Percentiles rank a stretch among this genome's conserved stretches.
Evolutionary conservation across 257 asterid genomes (phyloP).

Genomic region (Solanum appendiculatum): DNA sequence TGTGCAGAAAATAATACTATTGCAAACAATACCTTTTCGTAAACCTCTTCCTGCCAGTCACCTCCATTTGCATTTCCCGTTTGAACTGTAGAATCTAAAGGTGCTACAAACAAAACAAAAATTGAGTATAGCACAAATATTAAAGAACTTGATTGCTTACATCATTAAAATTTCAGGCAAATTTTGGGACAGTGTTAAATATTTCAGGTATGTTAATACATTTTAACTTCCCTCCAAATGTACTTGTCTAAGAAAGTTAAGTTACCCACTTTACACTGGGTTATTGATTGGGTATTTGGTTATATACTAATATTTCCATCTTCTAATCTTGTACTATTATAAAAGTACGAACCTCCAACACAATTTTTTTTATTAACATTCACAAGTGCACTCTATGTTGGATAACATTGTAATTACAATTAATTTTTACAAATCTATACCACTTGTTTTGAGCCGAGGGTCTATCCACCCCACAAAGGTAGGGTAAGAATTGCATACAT

Average conservation of each 20-base stretch:
- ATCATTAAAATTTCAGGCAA: neutral
- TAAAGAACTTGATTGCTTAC: neutral
- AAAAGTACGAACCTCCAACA: neutral
- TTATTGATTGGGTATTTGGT: neutral
- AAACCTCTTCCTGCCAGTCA: slow-evolving; percentile 89
- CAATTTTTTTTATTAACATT: neutral
- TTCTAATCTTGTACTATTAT: neutral
- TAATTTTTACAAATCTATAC: neutral
- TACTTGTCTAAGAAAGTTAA: neutral
- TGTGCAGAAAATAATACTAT: neutral
- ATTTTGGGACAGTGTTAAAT: neutral
- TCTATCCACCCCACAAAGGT: neutral
- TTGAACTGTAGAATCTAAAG: slow-evolving; percentile 68
- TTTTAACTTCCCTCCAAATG: neutral
- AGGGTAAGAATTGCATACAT: neutral
- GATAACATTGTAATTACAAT: neutral
- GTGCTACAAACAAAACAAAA: slow-evolving; percentile 21
- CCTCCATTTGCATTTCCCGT: slow-evolving; percentile 52
- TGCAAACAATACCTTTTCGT: slow-evolving; percentile 40
- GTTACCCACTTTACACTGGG: neutral
- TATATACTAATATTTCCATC: neutral
- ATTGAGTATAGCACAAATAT: neutral
- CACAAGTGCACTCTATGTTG: neutral
- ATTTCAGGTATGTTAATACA: neutral
- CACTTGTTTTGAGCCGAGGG: neutral